Base-by-base conservation (phyloP, 495 filamentous ascomycete species). In the Lophium mytilinum region DNA sequence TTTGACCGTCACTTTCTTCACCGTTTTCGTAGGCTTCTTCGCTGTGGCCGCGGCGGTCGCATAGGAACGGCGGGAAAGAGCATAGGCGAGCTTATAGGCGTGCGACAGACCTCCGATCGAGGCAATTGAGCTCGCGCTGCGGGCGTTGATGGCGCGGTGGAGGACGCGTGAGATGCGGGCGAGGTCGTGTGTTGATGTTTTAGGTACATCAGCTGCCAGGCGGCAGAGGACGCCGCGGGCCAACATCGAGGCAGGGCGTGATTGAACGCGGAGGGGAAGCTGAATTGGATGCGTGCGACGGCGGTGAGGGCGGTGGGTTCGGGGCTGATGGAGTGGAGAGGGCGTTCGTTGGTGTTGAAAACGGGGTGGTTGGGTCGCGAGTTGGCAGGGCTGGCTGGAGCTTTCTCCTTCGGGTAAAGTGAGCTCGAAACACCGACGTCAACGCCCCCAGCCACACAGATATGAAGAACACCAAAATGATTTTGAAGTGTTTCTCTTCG, bases 171-270 rank as follows among this genome's bases (percentile, higher is more conserved):
- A 41, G 59, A 66, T 59, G 54, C 58, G 58, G 11, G 62, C 39
- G 43, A 65, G 54, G 60, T 66, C 56, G 52, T 59, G 63, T 57
- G 63, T 62, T 56, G 59, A 57, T 62, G 59, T 62, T 62, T 60
- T 62, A 33, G 59, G 56, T 33, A 53, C 55, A 51, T 66, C 59
- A 33, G 63, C 59, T 17, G 63, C 58, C 42, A 66, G 49, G 56
- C 63, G 63, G 55, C 63, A 56, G 59, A 66, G 55, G 33, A 62
- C 33, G 37, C 63, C 63, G 63, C 63, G 63, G 37, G 59, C 63
- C 37, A 62, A 53, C 63, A 66, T 66, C 7, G 52, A 33, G 33
- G 15, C 15, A 30, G 24, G 24, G 6, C 24, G 24, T 30, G 24
- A 30, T 30, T 3, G 6, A 30, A 30, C 24, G 24, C 24, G 24